These are phyloP conservation scores for Tephrocybe sp. DNA, from an alignment of 768 basidiomycete genomes.

Conservation along the genomic window DNA sequence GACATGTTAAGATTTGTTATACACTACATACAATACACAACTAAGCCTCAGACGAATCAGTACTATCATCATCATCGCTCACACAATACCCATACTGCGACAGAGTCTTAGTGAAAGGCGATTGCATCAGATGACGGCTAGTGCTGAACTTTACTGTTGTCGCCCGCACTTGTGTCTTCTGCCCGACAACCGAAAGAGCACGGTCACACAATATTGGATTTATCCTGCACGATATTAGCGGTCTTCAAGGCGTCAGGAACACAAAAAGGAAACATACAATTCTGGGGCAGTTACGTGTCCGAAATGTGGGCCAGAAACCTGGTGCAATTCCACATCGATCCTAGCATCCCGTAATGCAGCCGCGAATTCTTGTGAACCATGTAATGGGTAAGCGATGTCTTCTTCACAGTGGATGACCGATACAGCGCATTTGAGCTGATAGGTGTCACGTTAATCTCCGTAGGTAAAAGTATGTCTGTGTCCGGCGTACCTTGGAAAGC, in stretches of 20 bases:
- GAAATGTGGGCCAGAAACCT: slow-evolving; percentile 28
- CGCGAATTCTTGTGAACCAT: slow-evolving; percentile 20
- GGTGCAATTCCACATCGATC: slow-evolving; percentile 15
- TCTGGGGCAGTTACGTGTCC: slow-evolving; percentile 22
- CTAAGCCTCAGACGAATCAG: too few species aligned
- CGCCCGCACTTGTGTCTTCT: neutral
- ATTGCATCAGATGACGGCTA: neutral
- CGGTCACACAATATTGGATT: slow-evolving; percentile 7
- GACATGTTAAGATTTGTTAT: too few species aligned
- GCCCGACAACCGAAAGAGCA: slow-evolving; percentile 1
- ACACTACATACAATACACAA: too few species aligned
- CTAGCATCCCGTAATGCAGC: slow-evolving; percentile 18
- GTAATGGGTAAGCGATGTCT: slow-evolving; percentile 27
- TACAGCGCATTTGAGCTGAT: slow-evolving; percentile 25
- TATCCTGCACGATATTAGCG: neutral
- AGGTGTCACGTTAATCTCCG: neutral
- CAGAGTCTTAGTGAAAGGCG: slow-evolving; percentile 4
- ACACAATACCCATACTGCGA: slow-evolving; percentile 3
- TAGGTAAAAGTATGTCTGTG: neutral
- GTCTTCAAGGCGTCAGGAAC: neutral
- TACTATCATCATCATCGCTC: neutral
- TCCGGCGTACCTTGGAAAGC: slow-evolving; percentile 18
- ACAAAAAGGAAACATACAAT: slow-evolving; percentile 17
- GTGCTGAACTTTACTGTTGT: neutral
- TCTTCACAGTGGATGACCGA: slow-evolving; percentile 27